Conservation (phyloP, 192 early-diverging fungal genomes). For the Mortierella alpina region DNA sequence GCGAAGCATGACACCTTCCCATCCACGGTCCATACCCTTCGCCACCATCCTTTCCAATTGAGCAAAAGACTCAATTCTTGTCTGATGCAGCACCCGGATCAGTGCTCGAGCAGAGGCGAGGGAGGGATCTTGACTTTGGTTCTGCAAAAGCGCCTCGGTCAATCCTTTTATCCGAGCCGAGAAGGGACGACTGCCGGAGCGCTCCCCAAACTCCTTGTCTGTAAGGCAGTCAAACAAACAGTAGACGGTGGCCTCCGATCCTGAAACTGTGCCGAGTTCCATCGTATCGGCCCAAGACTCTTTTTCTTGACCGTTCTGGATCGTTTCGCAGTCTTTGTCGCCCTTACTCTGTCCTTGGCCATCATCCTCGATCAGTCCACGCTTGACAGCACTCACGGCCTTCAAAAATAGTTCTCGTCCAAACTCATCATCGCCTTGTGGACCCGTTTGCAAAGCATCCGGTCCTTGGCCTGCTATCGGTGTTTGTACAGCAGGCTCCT, state of each 20-base stretch:
- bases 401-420: slow-evolving; percentile 28
- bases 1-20: slow-evolving; percentile 66
- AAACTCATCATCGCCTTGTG: background rate
- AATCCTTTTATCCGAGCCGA: slow-evolving; percentile 42
- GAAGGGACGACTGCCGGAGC: slow-evolving; percentile 29
- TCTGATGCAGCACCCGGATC: slow-evolving; percentile 32
- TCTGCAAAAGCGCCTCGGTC: slow-evolving; percentile 3
- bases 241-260: slow-evolving; percentile 31
- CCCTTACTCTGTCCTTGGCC: slow-evolving; percentile 5
- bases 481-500: background rate
- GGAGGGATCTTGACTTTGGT: background rate
- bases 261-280: background rate
- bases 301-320: background rate
- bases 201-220: slow-evolving; percentile 39
- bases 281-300: background rate
- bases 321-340: background rate
- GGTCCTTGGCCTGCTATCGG: background rate
- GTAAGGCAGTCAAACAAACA: slow-evolving; percentile 62
- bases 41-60: slow-evolving; percentile 46
- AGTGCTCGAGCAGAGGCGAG: background rate
- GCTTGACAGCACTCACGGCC: slow-evolving; percentile 20
- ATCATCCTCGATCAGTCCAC: background rate
- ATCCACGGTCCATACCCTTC: slow-evolving; percentile 45
- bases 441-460: too few relatives aligned
- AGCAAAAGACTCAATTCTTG: slow-evolving; percentile 31